Evolutionary conservation across 2,329 filamentous ascomycete species (phyloP).

Genomic region (Furcasterigmium furcatum): DNA sequence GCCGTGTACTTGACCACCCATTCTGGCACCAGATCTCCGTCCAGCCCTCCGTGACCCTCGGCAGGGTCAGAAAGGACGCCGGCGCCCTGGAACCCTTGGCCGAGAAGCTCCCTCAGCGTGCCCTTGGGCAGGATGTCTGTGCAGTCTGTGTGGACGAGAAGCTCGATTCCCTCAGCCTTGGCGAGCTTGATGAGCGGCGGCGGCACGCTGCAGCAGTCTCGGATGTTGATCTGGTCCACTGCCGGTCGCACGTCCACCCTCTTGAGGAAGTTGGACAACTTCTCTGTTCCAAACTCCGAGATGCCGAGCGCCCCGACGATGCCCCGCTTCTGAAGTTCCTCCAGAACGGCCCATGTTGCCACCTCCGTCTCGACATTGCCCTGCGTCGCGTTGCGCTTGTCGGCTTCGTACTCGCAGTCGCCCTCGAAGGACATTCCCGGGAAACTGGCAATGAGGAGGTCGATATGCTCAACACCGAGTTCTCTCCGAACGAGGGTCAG

Average conservation of each 20-base stretch:
- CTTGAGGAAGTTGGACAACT: constrained; percentile 73
- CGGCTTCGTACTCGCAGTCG: constrained; percentile 77
- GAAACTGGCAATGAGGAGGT: constrained; percentile 90
- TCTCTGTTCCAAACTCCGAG: constrained; percentile 85
- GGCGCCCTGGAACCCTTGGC: constrained; percentile 67
- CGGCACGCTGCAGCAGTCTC: constrained; percentile 94
- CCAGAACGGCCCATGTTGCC: constrained; percentile 69
- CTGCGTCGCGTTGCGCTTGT: constrained; percentile 57
- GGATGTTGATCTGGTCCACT: constrained; percentile 94
- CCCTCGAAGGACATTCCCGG: constrained; percentile 92
- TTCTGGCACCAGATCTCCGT: constrained; percentile 77
- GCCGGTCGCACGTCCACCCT: constrained; percentile 69
- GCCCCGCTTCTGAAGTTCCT: constrained; percentile 68
- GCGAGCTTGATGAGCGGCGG: constrained; percentile 81
- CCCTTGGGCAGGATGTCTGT: constrained; percentile 86
- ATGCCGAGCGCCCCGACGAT: constrained; percentile 75
- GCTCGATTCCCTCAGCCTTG: constrained; percentile 77
- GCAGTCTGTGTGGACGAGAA: constrained; percentile 92
- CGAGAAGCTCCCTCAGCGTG: constrained; percentile 79
- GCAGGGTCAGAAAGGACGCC: constrained; percentile 68
- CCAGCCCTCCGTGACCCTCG: constrained; percentile 52
- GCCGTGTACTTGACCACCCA: constrained; percentile 99
- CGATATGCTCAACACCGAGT: constrained; percentile 70
- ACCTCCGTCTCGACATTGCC: constrained; percentile 65
- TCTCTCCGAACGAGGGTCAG: constrained; percentile 78